phyloP scores from a whole-genome alignment of 2,329 filamentous ascomycete genomes.

The Ceratocystis albifundus region DNA sequence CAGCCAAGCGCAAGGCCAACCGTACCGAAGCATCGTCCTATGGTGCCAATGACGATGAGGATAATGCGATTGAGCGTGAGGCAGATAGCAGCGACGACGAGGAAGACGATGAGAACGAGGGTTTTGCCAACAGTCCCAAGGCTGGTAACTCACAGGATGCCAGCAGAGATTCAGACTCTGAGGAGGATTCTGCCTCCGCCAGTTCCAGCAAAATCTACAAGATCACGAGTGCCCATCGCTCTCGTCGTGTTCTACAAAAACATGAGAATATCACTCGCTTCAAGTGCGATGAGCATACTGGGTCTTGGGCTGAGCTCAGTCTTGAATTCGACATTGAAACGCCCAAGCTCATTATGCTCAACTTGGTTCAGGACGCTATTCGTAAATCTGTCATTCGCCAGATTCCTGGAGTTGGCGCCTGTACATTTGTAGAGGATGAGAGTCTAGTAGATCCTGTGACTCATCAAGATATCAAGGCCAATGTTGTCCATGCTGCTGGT shows the following conservation, averaged over 20 bases:
- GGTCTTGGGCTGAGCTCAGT: conserved; percentile 66
- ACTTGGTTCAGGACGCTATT: conserved; percentile 72
- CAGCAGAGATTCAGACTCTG: conserved; percentile 28
- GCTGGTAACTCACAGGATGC: conserved; percentile 14
- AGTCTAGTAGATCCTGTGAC: conserved; percentile 39
- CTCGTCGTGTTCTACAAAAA: conserved; percentile 52
- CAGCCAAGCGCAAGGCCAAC: conserved; percentile 62
- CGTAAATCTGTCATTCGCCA: conserved; percentile 75
- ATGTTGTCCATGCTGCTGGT: conserved; percentile 65
- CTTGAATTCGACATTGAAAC: conserved; percentile 70
- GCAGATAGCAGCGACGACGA: conserved; percentile 40
- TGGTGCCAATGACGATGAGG: conserved; percentile 84
- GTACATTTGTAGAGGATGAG: conserved; percentile 54
- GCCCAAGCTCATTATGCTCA: conserved; percentile 87
- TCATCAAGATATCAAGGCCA: conserved; percentile 39
- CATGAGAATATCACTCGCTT: conserved; percentile 62
- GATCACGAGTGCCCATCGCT: conserved; percentile 34
- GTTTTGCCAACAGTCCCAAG: conserved; percentile 40
- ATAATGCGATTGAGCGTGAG: conserved; percentile 60
- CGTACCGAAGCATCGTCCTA: conserved; percentile 76
- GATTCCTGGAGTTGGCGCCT: conserved; percentile 63
- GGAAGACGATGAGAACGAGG: conserved; percentile 41
- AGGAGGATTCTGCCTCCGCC: conserved; percentile 24
- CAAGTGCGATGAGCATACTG: conserved; percentile 62
- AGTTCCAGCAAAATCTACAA: conserved; percentile 27